Evolutionary conservation across 179 eudicot genomes (phyloP), one percentile per base, ranked within the genome.

Genomic region (Spinacia oleracea): DNA sequence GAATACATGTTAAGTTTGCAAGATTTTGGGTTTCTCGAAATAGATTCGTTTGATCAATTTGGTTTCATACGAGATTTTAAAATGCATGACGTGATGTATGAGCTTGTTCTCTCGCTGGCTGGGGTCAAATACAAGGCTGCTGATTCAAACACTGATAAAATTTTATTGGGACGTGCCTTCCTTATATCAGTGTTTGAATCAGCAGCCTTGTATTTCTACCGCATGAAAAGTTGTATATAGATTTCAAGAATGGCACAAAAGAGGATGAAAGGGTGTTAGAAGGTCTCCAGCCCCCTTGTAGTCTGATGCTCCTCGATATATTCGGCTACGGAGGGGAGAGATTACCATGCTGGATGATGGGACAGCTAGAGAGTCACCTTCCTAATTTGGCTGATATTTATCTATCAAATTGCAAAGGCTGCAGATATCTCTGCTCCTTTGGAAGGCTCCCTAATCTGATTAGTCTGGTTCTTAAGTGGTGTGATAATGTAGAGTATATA

Each of bases 281-380:
- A n/a, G 51, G 53, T 27, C 65, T 74, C 35, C 77, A 23, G 15
- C 77, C 48, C 32, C 35, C 40, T 25, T 9, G 7, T 15, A 58
- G 40, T 42, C 21, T 74, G 3, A 23, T 21, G 3, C 5, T 2
- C 0, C 50, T 73, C 0, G 1, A n/a, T 0, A 73, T 73, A 9
- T 2, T 15, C 7, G 77, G 48, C 3, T 73, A 53, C 23, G 32
- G 21, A 21, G 77, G 77, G 11, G 32, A 55, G 48, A n/a, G 35
- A n/a, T 29, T 51, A 51, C 75, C 75, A 50, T 3, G 75, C 14
- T 72, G 75, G 75, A 50, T 72, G 63, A 6, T 29, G 6, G 9
- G 55, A 35, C 20, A 56, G 0, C 53, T 70, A 15, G 31, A 70
- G 0, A 7, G 4, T 10, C 29, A 25, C 14, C 23, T 73, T 21